These are phyloP conservation scores for Penicillium samsonianum DNA, from an alignment of 495 filamentous ascomycete genomes.

Conservation along the genomic window DNA sequence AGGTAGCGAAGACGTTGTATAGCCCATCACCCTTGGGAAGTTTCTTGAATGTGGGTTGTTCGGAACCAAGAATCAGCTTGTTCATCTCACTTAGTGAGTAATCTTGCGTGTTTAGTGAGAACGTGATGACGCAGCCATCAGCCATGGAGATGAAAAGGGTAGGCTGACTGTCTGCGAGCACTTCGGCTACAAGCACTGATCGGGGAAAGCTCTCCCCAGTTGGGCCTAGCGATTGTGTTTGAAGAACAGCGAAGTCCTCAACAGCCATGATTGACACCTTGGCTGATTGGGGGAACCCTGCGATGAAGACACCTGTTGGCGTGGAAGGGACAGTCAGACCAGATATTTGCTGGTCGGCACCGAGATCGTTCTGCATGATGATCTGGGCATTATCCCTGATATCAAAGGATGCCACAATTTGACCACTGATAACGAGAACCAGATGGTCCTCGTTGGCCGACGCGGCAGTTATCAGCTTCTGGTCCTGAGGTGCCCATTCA, in stretches of 20 bases:
- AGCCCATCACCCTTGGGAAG: slow-evolving; percentile 64
- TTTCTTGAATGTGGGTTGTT: slow-evolving; percentile 76
- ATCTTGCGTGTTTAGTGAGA: slow-evolving; percentile 61
- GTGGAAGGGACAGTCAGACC: slow-evolving; percentile 69
- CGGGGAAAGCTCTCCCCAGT: slow-evolving; percentile 73
- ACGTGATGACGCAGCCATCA: slow-evolving; percentile 89
- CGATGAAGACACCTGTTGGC: slow-evolving; percentile 59
- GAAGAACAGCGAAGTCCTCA: slow-evolving; percentile 60
- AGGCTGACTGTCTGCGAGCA: slow-evolving; percentile 63
- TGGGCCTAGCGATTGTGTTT: slow-evolving; percentile 59
- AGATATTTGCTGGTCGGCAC: slow-evolving; percentile 71
- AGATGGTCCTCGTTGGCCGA: slow-evolving; percentile 69
- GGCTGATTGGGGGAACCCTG: slow-evolving; percentile 82
- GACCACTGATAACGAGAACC: slow-evolving; percentile 73
- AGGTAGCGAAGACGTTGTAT: slow-evolving; percentile 88
- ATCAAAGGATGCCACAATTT: slow-evolving; percentile 64
- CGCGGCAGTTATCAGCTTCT: slow-evolving; percentile 70
- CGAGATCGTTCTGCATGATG: slow-evolving; percentile 58
- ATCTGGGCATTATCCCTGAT: slow-evolving; percentile 59
- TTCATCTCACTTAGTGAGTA: slow-evolving; percentile 69
- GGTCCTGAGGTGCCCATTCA: slow-evolving; percentile 63
- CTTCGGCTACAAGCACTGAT: slow-evolving; percentile 73
- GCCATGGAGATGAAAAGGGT: slow-evolving; percentile 93
- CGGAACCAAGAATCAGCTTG: slow-evolving; percentile 81
- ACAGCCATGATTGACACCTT: slow-evolving; percentile 70